Evolutionary conservation across 2,329 filamentous ascomycete species (phyloP).

Genomic region (Eurotiales sp.): DNA sequence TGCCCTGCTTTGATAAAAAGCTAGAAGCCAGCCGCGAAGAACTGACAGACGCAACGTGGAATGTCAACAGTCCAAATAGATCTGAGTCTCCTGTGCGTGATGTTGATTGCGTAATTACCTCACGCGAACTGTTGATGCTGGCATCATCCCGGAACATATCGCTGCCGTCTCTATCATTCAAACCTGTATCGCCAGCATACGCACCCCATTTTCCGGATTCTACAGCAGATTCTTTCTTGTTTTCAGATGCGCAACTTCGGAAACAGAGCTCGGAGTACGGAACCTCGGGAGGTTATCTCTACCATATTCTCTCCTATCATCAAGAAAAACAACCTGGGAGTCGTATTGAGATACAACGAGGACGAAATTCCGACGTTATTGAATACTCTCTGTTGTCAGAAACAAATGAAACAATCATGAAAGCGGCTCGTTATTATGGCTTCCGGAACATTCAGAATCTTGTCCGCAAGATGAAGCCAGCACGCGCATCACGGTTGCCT

Average conservation of each 20-base stretch:
- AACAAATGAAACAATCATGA: constrained; percentile 61
- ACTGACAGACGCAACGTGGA: constrained; percentile 77
- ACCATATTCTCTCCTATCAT: constrained; percentile 75
- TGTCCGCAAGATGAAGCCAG: constrained; percentile 84
- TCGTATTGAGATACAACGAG: constrained; percentile 65
- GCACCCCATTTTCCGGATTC: constrained; percentile 68
- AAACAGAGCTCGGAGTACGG: constrained; percentile 58
- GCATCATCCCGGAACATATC: constrained; percentile 74
- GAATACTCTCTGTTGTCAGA: constrained; percentile 69
- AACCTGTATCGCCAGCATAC: constrained; percentile 46
- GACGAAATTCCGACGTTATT: constrained; percentile 85
- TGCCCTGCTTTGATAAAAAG: constrained; percentile 99
- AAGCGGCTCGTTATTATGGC: constrained; percentile 87
- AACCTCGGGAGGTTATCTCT: constrained; percentile 82
- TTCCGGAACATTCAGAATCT: constrained; percentile 99
- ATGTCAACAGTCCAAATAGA: constrained; percentile 29
- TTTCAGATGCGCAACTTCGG: constrained; percentile 48
- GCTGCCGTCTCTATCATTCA: constrained; percentile 67
- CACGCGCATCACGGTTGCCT: constrained; percentile 71
- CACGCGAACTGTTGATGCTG: constrained; percentile 87
- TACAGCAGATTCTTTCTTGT: constrained; percentile 68
- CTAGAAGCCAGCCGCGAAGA: constrained; percentile 92
- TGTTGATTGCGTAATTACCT: constrained; percentile 97
- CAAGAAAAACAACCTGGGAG: constrained; percentile 69
- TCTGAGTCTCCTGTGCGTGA: constrained; percentile 61